phyloP scores from a whole-genome alignment of 805 yeast genomes.

The Candida mattraensis region DNA sequence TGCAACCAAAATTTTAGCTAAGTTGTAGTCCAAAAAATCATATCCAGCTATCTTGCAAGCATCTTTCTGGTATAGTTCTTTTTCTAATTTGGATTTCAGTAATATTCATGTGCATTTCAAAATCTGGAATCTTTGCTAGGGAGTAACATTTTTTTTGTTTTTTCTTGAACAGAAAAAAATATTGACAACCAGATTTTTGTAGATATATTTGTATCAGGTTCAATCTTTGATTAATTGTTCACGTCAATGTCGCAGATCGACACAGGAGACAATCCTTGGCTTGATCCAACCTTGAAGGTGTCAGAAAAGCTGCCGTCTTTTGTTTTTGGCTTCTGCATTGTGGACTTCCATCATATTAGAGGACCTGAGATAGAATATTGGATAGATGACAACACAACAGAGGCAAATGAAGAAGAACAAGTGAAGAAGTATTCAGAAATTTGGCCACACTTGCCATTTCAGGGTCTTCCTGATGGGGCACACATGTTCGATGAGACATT shows the following conservation, averaged over 20 bases:
- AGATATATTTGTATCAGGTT: too few relatives aligned
- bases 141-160: constrained; percentile 3
- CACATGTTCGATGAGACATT: constrained; percentile 93
- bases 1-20: constrained; percentile 27
- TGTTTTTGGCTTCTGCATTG: constrained; percentile 82
- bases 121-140: too few relatives aligned
- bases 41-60: too few relatives aligned
- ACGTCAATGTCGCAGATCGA: too few relatives aligned
- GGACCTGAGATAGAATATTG: constrained; percentile 97
- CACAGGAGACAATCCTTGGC: too few relatives aligned
- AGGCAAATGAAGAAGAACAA: constrained; percentile 34
- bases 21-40: constrained; percentile 22
- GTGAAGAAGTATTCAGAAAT: constrained; percentile 38
- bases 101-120: too few relatives aligned
- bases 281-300: too few relatives aligned
- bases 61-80: neutral
- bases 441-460: constrained; percentile 91
- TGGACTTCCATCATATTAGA: constrained; percentile 85
- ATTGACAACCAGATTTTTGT: too few relatives aligned
- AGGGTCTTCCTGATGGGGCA: constrained; percentile 94
- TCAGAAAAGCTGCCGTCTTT: too few relatives aligned
- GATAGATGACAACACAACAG: constrained; percentile 46
- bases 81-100: too few relatives aligned
- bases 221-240: too few relatives aligned
- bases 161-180: too few relatives aligned